phyloP scores from a whole-genome alignment of 1,139 yeast genomes.

The Yamadazyma sp. region DNA sequence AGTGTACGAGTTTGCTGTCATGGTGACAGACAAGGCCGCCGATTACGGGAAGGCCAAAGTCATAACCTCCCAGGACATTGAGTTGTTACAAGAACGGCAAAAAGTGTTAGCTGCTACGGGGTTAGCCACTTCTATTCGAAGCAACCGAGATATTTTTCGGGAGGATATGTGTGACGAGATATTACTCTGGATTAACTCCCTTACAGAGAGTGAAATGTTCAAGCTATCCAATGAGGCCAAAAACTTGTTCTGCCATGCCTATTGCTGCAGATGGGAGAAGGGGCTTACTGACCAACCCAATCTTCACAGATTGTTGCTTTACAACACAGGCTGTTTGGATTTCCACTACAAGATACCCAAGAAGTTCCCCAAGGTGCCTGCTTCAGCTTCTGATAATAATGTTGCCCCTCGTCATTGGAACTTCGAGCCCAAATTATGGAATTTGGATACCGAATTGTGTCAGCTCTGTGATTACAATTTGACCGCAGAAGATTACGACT shows the following conservation, averaged over 20 bases:
- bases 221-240: conserved; percentile 50
- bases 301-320: conserved; percentile 16
- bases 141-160: conserved; percentile 68
- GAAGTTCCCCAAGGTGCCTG: conserved; percentile 34
- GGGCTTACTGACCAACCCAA: conserved; percentile 32
- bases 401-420: conserved; percentile 34
- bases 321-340: conserved; percentile 36
- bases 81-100: conserved; percentile 54
- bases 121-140: conserved; percentile 64
- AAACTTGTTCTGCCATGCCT: conserved; percentile 56
- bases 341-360: conserved; percentile 35
- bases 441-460: conserved; percentile 41
- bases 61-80: conserved; percentile 53
- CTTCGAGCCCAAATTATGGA: conserved; percentile 40
- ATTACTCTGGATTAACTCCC: conserved; percentile 60
- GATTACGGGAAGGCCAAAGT: conserved; percentile 69
- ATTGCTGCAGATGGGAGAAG: conserved; percentile 53
- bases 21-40: conserved; percentile 70
- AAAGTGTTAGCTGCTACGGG: conserved; percentile 58
- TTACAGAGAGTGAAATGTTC: conserved; percentile 57
- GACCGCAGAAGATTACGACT: conserved; percentile 26
- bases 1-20: conserved; percentile 64
- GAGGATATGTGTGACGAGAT: conserved; percentile 83
- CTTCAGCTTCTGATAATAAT: conserved; percentile 8
- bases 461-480: conserved; percentile 47